Conservation (phyloP, 306 rosid species). For the Lupinus albus region DNA sequence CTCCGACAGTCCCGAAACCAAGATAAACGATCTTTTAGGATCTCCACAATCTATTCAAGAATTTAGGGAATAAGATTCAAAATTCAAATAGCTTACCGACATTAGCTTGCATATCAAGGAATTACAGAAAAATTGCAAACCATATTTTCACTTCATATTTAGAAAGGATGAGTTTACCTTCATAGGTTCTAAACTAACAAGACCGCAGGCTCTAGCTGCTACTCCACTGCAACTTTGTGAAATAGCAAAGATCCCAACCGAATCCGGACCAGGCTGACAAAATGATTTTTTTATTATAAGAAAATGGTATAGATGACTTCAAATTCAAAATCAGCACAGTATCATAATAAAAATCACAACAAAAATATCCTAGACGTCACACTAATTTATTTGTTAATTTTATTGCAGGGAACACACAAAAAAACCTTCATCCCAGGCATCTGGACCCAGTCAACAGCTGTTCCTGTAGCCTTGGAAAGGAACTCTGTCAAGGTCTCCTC, state of each 20-base stretch:
- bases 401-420: conserved; percentile 15
- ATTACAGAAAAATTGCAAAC: conserved; percentile 6
- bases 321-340: conserved; percentile 8
- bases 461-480: conserved; percentile 99
- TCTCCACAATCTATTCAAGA: conserved; percentile 80
- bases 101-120: conserved; percentile 20
- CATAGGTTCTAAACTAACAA: conserved; percentile 88
- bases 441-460: conserved; percentile 99
- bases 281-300: background rate
- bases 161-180: conserved; percentile 54
- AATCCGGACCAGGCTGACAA: conserved; percentile 99
- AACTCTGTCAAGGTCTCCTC: conserved; percentile 99
- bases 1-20: conserved; percentile 99
- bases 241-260: conserved; percentile 99
- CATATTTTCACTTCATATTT: conserved; percentile 8
- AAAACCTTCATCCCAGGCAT: conserved; percentile 99
- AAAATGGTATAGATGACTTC: background rate
- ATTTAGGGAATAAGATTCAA: conserved; percentile 9
- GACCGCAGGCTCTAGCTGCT: conserved; percentile 99
- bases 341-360: conserved; percentile 7
- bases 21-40: conserved; percentile 96
- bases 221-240: conserved; percentile 97
- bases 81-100: conserved; percentile 9
- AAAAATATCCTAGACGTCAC: background rate
- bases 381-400: conserved; percentile 1